phyloP scores from a whole-genome alignment of 2,329 filamentous ascomycete genomes.

The Leptographium flavum region DNA sequence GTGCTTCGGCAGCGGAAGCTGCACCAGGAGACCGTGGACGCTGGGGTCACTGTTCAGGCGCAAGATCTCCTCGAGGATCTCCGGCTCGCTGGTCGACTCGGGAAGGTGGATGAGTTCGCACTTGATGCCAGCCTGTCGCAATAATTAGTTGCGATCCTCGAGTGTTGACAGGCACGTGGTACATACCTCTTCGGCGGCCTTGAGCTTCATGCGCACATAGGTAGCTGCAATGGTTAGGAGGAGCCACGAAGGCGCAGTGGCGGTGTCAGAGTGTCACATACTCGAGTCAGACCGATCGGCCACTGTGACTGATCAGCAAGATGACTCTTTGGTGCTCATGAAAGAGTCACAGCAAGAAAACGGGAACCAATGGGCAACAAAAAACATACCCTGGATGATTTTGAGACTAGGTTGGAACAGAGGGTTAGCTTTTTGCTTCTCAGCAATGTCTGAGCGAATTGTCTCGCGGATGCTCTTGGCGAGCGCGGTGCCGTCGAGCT shows the following conservation, averaged over 20 bases:
- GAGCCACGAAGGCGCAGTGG: too few species aligned
- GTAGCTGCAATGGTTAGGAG: constrained; percentile 46
- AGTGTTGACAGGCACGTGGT: background rate
- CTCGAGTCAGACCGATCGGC: constrained; percentile 86
- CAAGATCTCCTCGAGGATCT: constrained; percentile 71
- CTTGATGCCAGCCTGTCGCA: constrained; percentile 66
- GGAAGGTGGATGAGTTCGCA: constrained; percentile 78
- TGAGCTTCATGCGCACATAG: constrained; percentile 99
- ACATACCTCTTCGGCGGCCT: constrained; percentile 76
- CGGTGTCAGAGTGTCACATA: constrained; percentile 26
- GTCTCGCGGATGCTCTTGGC: constrained; percentile 80
- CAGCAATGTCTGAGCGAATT: constrained; percentile 64
- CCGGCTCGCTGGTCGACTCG: constrained; percentile 66
- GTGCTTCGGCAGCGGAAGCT: constrained; percentile 77
- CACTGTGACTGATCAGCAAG: constrained; percentile 36
- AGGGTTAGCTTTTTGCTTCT: constrained; percentile 70
- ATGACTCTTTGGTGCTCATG: constrained; percentile 2
- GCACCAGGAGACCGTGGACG: constrained; percentile 86
- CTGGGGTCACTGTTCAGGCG: constrained; percentile 73
- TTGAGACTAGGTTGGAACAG: constrained; percentile 80
- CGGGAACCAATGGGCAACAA: too few species aligned
- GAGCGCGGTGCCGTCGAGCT: constrained; percentile 92
- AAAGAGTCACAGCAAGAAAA: background rate
- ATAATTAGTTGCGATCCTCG: too few species aligned
- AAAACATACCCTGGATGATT: constrained; percentile 76